Conservation (phyloP, 2,329 filamentous ascomycete genomes). For the Bipolaris sorokiniana region DNA sequence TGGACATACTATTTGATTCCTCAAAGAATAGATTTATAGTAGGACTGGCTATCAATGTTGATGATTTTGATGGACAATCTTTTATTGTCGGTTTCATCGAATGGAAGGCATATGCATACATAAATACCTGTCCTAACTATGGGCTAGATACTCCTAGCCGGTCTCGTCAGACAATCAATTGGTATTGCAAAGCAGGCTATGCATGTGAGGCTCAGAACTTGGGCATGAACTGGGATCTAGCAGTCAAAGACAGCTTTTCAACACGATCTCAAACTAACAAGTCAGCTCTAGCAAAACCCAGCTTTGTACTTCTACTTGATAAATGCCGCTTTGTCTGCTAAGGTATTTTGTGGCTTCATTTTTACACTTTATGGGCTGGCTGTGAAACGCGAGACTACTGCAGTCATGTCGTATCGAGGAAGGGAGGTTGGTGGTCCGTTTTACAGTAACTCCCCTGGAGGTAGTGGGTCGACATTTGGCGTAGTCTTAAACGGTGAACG, state of each 20-base stretch:
- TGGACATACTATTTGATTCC: too few species aligned
- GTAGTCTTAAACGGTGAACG: constrained; percentile 58
- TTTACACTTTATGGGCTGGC: constrained; percentile 72
- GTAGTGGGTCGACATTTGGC: constrained; percentile 65
- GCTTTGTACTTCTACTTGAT: constrained; percentile 68
- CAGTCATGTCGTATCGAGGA: constrained; percentile 57
- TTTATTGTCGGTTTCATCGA: too few species aligned
- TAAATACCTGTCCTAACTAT: constrained; percentile 39
- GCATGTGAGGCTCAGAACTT: constrained; percentile 56
- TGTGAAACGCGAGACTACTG: constrained; percentile 61
- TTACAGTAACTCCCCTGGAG: constrained; percentile 64
- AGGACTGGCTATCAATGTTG: too few species aligned
- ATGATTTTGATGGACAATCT: too few species aligned
- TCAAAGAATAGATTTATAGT: too few species aligned
- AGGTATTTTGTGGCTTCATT: constrained; percentile 69
- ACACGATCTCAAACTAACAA: constrained; percentile 59
- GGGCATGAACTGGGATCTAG: constrained; percentile 61
- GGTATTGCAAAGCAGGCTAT: constrained; percentile 65
- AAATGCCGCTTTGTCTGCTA: constrained; percentile 66
- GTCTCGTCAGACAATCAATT: constrained; percentile 60
- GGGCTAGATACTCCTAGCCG: constrained; percentile 56
- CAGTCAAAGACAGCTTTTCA: constrained; percentile 66
- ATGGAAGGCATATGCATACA: too few species aligned
- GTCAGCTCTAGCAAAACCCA: constrained; percentile 64
- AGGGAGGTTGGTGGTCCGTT: constrained; percentile 59